Conservation (phyloP, 805 yeast genomes). For the Saturnispora dispora region DNA sequence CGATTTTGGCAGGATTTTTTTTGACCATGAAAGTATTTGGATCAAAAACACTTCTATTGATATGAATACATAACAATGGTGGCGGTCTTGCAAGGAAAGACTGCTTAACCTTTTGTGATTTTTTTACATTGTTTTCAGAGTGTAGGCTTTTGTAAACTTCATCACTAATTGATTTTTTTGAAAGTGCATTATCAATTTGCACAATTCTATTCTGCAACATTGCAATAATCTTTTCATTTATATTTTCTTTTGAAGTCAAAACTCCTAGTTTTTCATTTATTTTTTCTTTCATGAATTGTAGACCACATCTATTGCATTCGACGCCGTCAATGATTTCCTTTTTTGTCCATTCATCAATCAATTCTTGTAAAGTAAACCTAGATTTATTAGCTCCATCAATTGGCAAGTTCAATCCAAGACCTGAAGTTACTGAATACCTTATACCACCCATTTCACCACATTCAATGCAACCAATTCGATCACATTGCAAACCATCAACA, state of each 20-base stretch:
- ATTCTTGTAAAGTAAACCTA: conserved; percentile 37
- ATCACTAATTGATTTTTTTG: conserved; percentile 66
- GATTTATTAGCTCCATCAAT: conserved; percentile 29
- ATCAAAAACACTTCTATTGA: conserved; percentile 90
- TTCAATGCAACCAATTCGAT: conserved; percentile 78
- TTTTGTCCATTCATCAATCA: conserved; percentile 57
- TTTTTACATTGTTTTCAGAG: conserved; percentile 63
- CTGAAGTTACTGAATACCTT: conserved; percentile 69
- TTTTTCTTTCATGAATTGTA: conserved; percentile 49
- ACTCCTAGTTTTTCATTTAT: conserved; percentile 31
- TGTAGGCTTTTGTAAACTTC: conserved; percentile 66
- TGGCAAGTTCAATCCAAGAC: conserved; percentile 64
- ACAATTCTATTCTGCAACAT: conserved; percentile 37
- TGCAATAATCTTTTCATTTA: conserved; percentile 20
- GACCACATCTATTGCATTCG: conserved; percentile 88
- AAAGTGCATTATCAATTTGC: conserved; percentile 44
- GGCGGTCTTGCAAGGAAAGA: conserved; percentile 75
- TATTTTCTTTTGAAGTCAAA: conserved; percentile 12
- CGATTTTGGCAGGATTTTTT: conserved; percentile 76
- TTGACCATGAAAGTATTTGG: conserved; percentile 73
- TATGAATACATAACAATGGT: conserved; percentile 72
- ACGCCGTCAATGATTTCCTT: conserved; percentile 90
- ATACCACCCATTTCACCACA: conserved; percentile 96
- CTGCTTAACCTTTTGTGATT: conserved; percentile 78
- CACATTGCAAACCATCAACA: conserved; percentile 83